phyloP scores from a whole-genome alignment of 2,329 filamentous ascomycete genomes.

The Aureobasidium sp. region DNA sequence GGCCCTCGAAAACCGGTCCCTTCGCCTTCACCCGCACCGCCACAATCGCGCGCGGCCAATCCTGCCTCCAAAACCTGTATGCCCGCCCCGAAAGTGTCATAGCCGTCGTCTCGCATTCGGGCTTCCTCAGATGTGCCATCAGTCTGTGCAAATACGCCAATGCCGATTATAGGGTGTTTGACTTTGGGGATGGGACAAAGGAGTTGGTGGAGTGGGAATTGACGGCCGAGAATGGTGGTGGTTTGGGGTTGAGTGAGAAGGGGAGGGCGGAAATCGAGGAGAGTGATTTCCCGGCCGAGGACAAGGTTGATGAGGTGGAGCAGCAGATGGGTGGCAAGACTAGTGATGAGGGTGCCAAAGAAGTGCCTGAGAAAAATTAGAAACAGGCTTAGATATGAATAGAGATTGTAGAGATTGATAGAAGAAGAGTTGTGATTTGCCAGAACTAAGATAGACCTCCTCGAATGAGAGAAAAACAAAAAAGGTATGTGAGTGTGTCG shows the following conservation, averaged over 20 bases:
- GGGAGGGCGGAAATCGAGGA: constrained; percentile 23
- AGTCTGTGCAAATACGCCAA: constrained; percentile 47
- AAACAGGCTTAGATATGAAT: not conserved
- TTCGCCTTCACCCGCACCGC: constrained; percentile 50
- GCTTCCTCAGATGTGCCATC: constrained; percentile 54
- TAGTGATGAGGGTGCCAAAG: constrained; percentile 16
- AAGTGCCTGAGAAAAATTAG: constrained; percentile 17
- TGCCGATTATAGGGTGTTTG: constrained; percentile 58
- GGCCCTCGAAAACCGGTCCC: constrained; percentile 50
- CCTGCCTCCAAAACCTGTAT: constrained; percentile 45
- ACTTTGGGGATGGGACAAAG: constrained; percentile 40
- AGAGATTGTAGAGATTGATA: not conserved
- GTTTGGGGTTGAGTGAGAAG: constrained; percentile 45
- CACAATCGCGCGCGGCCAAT: constrained; percentile 50
- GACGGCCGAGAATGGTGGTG: constrained; percentile 41
- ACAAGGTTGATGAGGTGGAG: constrained; percentile 16
- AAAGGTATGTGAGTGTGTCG: not conserved
- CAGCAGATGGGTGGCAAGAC: constrained; percentile 17
- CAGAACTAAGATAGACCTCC: not conserved
- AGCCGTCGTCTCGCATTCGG: constrained; percentile 59
- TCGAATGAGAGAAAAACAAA: not conserved
- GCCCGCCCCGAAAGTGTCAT: constrained; percentile 53
- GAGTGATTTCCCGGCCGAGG: constrained; percentile 24
- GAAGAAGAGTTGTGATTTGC: not conserved
- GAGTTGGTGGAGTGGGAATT: constrained; percentile 43